Percentiles rank a stretch among this genome's conserved stretches.
Evolutionary conservation across 306 rosid genomes (phyloP).

Genomic region (Castanea sativa): DNA sequence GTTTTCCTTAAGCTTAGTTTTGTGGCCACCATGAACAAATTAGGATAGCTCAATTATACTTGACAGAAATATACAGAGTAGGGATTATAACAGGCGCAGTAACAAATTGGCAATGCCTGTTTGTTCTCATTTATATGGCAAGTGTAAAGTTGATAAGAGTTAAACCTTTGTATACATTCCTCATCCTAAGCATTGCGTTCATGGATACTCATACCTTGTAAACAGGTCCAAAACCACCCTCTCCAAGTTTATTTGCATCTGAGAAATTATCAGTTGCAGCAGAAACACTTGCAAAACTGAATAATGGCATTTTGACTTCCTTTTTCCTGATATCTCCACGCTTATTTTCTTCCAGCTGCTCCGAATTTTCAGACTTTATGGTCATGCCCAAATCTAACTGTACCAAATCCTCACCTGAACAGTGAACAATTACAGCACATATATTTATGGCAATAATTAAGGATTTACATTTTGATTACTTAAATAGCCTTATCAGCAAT

Average conservation of each 20-base stretch:
- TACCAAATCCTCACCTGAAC: constrained; percentile 32
- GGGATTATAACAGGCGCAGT: no score
- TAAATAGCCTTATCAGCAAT: background rate
- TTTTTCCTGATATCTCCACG: background rate
- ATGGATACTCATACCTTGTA: constrained; percentile 23
- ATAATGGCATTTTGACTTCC: constrained; percentile 36
- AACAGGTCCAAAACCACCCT: constrained; percentile 49
- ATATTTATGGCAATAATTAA: background rate
- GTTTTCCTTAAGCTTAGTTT: no score
- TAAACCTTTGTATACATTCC: no score
- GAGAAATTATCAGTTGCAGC: constrained; percentile 30
- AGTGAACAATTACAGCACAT: background rate
- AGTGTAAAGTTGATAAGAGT: background rate
- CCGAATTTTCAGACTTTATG: constrained; percentile 7
- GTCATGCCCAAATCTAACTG: constrained; percentile 26
- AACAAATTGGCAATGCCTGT: no score
- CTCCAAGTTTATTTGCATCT: constrained; percentile 29
- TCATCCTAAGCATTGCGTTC: background rate
- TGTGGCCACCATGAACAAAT: no score
- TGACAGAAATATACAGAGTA: no score
- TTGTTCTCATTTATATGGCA: background rate
- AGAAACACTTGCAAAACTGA: constrained; percentile 37
- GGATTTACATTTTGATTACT: background rate
- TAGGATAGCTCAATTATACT: no score
- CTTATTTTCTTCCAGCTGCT: background rate